Evolutionary conservation across 129 eudicot genomes (phyloP).

Genomic region (Calendula officinalis): DNA sequence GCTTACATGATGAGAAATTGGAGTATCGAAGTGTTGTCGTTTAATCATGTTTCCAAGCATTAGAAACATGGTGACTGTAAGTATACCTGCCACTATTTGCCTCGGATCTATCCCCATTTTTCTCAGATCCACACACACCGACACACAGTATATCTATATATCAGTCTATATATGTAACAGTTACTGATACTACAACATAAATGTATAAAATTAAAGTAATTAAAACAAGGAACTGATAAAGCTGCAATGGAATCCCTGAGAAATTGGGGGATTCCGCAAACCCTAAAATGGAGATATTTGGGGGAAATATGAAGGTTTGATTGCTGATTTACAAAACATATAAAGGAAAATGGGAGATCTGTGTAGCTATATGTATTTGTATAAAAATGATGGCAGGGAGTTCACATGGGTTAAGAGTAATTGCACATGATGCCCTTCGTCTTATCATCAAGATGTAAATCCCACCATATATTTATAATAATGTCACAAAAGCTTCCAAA

Average conservation of each 20-base stretch:
- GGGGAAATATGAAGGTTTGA: neutral
- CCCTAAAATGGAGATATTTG: too few species aligned
- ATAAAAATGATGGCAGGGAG: constrained; percentile 17
- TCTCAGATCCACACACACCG: constrained; percentile 39
- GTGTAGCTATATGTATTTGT: neutral
- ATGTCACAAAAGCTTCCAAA: neutral
- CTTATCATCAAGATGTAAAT: neutral
- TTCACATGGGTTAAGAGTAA: constrained; percentile 33
- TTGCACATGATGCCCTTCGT: constrained; percentile 25
- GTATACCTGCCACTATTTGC: constrained; percentile 79
- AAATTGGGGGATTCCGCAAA: too few species aligned
- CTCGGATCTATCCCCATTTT: constrained; percentile 75
- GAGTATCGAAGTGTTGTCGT: constrained; percentile 77
- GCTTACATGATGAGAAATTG: constrained; percentile 44
- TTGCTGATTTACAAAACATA: neutral
- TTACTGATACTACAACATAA: constrained; percentile 3
- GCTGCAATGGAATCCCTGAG: constrained; percentile 1
- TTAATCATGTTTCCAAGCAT: constrained; percentile 95
- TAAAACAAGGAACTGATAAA: neutral
- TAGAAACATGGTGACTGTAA: constrained; percentile 92
- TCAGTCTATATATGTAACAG: neutral
- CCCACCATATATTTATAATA: constrained; percentile 4
- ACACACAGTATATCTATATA: constrained; percentile 6
- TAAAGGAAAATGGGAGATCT: constrained; percentile 9
- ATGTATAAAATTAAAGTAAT: neutral